Evolutionary conservation across 2,329 filamentous ascomycete genomes (phyloP), one percentile per base, ranked within the genome.

Genomic region (Leptographium radiaticola): DNA sequence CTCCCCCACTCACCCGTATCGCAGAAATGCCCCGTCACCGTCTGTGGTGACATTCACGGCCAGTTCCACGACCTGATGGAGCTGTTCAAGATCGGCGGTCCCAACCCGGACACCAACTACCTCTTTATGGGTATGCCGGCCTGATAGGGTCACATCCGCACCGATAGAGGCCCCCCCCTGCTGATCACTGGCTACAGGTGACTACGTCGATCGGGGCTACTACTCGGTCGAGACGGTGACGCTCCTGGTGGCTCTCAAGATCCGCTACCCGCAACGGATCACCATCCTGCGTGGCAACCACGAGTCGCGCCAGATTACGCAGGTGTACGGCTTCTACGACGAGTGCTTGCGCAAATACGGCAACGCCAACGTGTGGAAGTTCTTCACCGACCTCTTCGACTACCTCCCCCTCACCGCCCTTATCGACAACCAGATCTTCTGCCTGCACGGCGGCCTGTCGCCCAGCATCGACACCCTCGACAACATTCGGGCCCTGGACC

Each of bases 51-150:
- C 72, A 98, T 98, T 68, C 93, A 98, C 71, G 93, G 93, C 61
- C 93, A 98, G 72, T 97, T 97, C 70, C 91, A 97, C 71, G 93
- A 98, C 67, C 74, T 98, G 70, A 97, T 98, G 89, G 93, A 98
- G 74, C 82, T 98, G 53, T 98, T 98, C 80, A 94, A 95, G 75
- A 97, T 98, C 70, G 93, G 93, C 62, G 93, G 93, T 53, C 89
- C 90, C 57, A 96, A 95, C 68, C 93, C 93, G 61, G 93, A 98
- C 71, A 97, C 93, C 67, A 97, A 97, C 76, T 97, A 97, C 72
- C 84, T 97, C 61, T 97, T 97, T 75, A 97, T 98, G 89, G 90
- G 89, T 93, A 73, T 66, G 82, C 60, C 50, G 8, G 16, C 6
- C 31, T 2, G 8, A 16, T 4, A 7, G 45, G 15, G 12, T 42